A percentile compares a stretch with the other conserved stretches of the same genome.
Evolutionary conservation across 805 yeast genomes (phyloP).

Genomic region (Ogataea thermomethanolica): DNA sequence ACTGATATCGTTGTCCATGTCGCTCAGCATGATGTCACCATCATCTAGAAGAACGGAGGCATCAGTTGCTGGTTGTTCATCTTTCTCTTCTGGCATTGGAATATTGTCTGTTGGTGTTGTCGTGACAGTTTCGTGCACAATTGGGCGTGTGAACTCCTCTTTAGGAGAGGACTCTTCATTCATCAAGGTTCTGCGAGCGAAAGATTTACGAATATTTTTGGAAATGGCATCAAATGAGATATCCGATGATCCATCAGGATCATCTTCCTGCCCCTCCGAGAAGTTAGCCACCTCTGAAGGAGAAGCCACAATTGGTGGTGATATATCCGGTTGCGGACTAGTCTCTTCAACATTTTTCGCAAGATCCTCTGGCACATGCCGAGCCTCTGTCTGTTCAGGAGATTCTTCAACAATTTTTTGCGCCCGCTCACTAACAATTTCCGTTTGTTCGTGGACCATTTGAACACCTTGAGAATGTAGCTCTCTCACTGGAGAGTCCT

Average conservation of each 20-base stretch:
- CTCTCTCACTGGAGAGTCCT: conserved; percentile 19
- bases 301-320: too few relatives aligned
- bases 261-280: neutral
- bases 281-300: too few relatives aligned
- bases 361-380: neutral
- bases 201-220: conserved; percentile 30
- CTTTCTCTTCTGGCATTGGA: conserved; percentile 1
- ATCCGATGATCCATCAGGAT: conserved; percentile 10
- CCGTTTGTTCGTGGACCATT: conserved; percentile 15
- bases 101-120: conserved; percentile 4
- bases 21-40: conserved; percentile 21
- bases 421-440: conserved; percentile 9
- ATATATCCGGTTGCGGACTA: too few relatives aligned
- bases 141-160: conserved; percentile 3
- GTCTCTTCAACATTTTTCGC: neutral
- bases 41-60: conserved; percentile 13
- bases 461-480: conserved; percentile 20
- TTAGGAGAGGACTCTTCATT: conserved; percentile 5
- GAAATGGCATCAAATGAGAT: conserved; percentile 32
- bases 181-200: conserved; percentile 23
- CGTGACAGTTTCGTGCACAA: conserved; percentile 5
- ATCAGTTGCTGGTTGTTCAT: neutral
- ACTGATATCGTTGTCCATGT: conserved; percentile 24
- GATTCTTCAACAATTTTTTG: too few relatives aligned
- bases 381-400: too few relatives aligned